Percentiles rank a stretch among this genome's conserved stretches.
Evolutionary conservation across 1,139 yeast genomes (phyloP).

Genomic region (Pneumocystis sp.): DNA sequence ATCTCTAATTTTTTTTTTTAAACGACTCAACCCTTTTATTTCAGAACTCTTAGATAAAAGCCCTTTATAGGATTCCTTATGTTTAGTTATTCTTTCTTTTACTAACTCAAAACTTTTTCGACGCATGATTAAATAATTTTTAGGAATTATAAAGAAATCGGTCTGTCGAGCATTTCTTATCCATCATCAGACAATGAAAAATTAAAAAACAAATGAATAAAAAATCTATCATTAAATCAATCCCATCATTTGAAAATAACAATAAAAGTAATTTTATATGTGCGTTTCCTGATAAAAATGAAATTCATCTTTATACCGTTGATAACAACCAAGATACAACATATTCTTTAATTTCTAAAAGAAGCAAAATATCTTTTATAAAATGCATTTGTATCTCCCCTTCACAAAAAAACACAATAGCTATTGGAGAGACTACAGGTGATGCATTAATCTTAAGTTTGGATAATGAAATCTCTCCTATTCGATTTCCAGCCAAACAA

Average conservation of each 20-base stretch:
- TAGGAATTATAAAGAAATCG: neutral
- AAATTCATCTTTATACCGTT: neutral
- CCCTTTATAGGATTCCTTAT: neutral
- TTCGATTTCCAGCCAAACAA: slow-evolving; percentile 24
- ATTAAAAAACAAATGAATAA: neutral
- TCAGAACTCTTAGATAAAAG: neutral
- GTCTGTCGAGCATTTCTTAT: too few relatives aligned
- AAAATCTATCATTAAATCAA: neutral
- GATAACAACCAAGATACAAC: neutral
- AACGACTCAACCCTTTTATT: slow-evolving; percentile 27
- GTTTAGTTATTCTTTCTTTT: neutral
- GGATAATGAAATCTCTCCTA: slow-evolving; percentile 2
- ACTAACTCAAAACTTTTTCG: neutral
- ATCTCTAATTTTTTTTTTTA: slow-evolving; percentile 65
- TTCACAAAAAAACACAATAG: neutral
- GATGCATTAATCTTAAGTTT: neutral
- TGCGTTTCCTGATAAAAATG: neutral
- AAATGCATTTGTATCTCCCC: neutral
- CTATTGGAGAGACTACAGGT: neutral
- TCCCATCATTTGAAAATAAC: neutral
- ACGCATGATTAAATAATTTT: neutral
- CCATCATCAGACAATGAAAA: too few relatives aligned
- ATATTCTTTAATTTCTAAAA: neutral
- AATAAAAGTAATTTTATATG: neutral
- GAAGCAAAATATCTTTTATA: neutral